Evolutionary conservation across 495 filamentous ascomycete genomes (phyloP), one percentile per base, ranked within the genome.

Genomic region (Poronia punctata): DNA sequence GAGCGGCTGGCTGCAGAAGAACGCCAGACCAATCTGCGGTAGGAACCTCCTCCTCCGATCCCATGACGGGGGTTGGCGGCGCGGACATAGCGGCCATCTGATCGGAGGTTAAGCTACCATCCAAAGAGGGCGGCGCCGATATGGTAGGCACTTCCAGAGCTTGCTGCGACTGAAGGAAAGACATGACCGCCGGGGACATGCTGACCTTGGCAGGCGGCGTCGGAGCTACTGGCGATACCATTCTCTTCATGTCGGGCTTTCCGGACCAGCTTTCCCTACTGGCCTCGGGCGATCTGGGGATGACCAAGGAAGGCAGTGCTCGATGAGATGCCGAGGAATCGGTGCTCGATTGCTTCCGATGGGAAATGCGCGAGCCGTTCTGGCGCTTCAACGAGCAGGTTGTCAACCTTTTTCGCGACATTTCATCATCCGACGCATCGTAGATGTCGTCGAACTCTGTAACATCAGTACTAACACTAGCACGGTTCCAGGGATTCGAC

Each of bases 391-490:
- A 18, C 32, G 54, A 54, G n/a, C 54, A 58, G 14, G 35, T 53
- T 9, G 63, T 60, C 28, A 55, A 54, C 24, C 43, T 46, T 19
- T 43, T 44, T 32, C 36, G 45, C 18, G 42, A 43, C 18, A 56
- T 45, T 36, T 69, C 66, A 30, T 93, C 86, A 38, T 83, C 77
- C 6, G 84, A 86, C 22, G 84, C 71, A 58, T 94, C 86, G 51
- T 94, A 93, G 15, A 95, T 62, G 43, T 92, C 86, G 54, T 92
- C 86, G 55, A 88, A 89, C 22, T 84, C 80, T 47, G 72, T 78
- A 28, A 61, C 71, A 34, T 75, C 68, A 31, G 71, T 76, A 40
- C 67, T 66, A 30, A 67, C 67, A 45, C 72, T 77, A 25, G 70
- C 55, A 35, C 66, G 65, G 43, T 68, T 75, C 68, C 71, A 78